A percentile compares a stretch with the other conserved stretches of the same genome.
phyloP scores from a whole-genome alignment of 1,139 yeast genomes.

The Candida mesenterica region DNA sequence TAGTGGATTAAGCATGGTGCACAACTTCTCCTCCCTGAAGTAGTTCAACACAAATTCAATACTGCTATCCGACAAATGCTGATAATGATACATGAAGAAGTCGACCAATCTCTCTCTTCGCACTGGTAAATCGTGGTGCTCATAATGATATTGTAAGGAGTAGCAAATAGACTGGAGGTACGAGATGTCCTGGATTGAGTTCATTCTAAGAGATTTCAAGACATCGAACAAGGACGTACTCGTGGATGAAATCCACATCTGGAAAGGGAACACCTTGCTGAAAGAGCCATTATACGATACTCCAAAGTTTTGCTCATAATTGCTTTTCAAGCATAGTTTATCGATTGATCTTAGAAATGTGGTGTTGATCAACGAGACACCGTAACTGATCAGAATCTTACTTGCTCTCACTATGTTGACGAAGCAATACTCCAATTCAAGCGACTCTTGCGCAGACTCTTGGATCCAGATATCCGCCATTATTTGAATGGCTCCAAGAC shows the following conservation, averaged over 20 bases:
- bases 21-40: constrained; percentile 50
- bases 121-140: constrained; percentile 39
- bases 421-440: constrained; percentile 21
- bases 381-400: constrained; percentile 22
- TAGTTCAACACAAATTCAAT: constrained; percentile 43
- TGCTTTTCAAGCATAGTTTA: constrained; percentile 30
- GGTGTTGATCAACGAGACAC: constrained; percentile 31
- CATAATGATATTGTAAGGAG: constrained; percentile 34
- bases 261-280: constrained; percentile 36
- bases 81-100: constrained; percentile 41
- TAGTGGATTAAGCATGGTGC: constrained; percentile 51
- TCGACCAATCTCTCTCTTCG: constrained; percentile 45
- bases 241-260: constrained; percentile 48
- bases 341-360: constrained; percentile 34
- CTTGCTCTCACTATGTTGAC: constrained; percentile 27
- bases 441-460: constrained; percentile 15
- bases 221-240: constrained; percentile 42
- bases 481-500: constrained; percentile 49
- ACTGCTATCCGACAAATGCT: constrained; percentile 33
- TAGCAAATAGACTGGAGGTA: constrained; percentile 37
- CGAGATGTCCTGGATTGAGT: constrained; percentile 32
- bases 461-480: constrained; percentile 22
- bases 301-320: constrained; percentile 19
- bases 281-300: constrained; percentile 15
- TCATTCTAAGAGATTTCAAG: constrained; percentile 19